Evolutionary conservation across 73 alveolate genomes (phyloP), one percentile per base, ranked within the genome.

Genomic region (Blepharisma japonicum): DNA sequence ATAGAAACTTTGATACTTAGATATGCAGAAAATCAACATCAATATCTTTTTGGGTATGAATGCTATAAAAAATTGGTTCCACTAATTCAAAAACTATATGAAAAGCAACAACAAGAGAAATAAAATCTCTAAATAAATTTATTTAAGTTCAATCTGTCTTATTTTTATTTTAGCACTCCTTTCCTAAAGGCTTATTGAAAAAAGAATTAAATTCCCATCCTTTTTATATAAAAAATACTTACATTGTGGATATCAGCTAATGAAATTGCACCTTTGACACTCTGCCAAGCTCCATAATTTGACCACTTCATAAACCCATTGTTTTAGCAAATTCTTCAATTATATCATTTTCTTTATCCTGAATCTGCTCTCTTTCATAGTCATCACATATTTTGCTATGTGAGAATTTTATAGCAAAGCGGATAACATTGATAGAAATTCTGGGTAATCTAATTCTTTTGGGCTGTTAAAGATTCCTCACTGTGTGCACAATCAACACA

Each of bases 201-300:
- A n/a, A n/a, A n/a, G n/a, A n/a, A n/a, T n/a, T n/a, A n/a, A n/a
- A n/a, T n/a, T n/a, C n/a, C n/a, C n/a, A n/a, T n/a, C n/a, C n/a
- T n/a, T n/a, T n/a, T n/a, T n/a, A n/a, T n/a, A n/a, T n/a, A n/a
- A n/a, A n/a, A n/a, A n/a, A n/a, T n/a, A n/a, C n/a, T n/a, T n/a
- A n/a, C n/a, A n/a, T 56, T 8, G 45, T 7, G 72, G 18, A 8
- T 7, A 56, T 8, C 72, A 56, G 8, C 18, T 56, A 8, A 56
- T 56, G 45, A 56, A 56, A 56, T 56, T 56, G 72, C 72, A 56
- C 72, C 72, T 38, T 6, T 21, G 8, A 7, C 7, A 7, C 42
- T 21, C 18, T 56, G 7, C 72, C 7, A 8, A 56, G 6, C 45
- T 9, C 18, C 18, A 38, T 38, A 56, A 56, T 56, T 6, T 7